Percentiles rank a stretch among this genome's conserved stretches.
Evolutionary conservation across 2,329 filamentous ascomycete genomes (phyloP).

Genomic region (Cryoendolithus antarcticus): DNA sequence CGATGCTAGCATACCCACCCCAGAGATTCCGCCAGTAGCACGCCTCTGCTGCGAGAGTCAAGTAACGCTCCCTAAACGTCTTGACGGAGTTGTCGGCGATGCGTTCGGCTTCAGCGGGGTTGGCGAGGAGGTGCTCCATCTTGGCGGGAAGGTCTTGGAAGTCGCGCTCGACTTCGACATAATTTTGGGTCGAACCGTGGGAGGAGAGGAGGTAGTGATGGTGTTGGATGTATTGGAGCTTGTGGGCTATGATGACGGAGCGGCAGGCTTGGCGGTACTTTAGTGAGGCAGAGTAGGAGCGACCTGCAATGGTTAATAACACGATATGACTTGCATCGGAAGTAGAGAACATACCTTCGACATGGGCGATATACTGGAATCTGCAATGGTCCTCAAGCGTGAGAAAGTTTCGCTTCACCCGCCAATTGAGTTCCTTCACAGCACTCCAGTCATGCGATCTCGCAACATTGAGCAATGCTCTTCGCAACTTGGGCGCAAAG

Average conservation of each 20-base stretch:
- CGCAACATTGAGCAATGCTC: slow-evolving; percentile 19
- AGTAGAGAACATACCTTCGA: too few species aligned
- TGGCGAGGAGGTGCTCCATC: slow-evolving; percentile 30
- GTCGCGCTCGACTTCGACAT: slow-evolving; percentile 25
- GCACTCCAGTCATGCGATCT: slow-evolving; percentile 24
- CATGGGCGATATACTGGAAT: slow-evolving; percentile 16
- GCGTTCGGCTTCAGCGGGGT: slow-evolving; percentile 32
- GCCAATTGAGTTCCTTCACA: slow-evolving; percentile 18
- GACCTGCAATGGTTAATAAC: slow-evolving; percentile 10
- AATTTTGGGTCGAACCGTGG: slow-evolving; percentile 13
- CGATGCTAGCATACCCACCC: slow-evolving; percentile 8
- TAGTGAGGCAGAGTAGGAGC: slow-evolving; percentile 21
- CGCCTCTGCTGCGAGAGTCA: slow-evolving; percentile 21
- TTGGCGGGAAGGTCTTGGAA: slow-evolving; percentile 26
- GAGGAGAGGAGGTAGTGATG: slow-evolving; percentile 25
- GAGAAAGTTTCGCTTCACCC: slow-evolving; percentile 12
- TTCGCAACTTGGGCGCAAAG: slow-evolving; percentile 15
- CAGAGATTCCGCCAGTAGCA: slow-evolving; percentile 18
- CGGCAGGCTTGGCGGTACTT: slow-evolving; percentile 24
- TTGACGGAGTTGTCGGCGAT: slow-evolving; percentile 39
- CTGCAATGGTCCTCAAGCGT: slow-evolving; percentile 15
- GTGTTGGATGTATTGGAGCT: slow-evolving; percentile 37
- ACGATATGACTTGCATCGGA: slow-evolving; percentile 9
- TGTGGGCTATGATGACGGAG: slow-evolving; percentile 38
- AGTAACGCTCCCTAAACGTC: slow-evolving; percentile 40